phyloP scores from a whole-genome alignment of 1,139 yeast species.

The Spencermartinsiella ligniputridi region DNA sequence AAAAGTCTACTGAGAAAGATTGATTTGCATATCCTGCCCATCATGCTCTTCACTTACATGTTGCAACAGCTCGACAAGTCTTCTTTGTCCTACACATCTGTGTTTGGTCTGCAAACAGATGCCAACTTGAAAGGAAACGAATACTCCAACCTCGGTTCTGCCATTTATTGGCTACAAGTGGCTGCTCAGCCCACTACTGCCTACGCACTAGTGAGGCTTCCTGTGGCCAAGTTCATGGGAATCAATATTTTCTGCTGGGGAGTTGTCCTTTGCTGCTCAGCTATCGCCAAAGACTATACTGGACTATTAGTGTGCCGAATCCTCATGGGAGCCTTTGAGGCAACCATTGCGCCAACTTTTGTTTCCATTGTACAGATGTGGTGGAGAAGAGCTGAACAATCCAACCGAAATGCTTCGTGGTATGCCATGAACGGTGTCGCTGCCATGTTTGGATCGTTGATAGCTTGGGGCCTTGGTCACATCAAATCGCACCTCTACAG shows the following conservation, averaged over 20 bases:
- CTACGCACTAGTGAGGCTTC: slow-evolving; percentile 47
- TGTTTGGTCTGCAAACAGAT: slow-evolving; percentile 49
- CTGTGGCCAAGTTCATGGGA: slow-evolving; percentile 50
- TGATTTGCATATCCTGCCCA: slow-evolving; percentile 51
- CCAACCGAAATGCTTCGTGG: slow-evolving; percentile 36
- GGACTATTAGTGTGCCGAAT: slow-evolving; percentile 48
- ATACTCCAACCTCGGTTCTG: slow-evolving; percentile 56
- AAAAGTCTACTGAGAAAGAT: slow-evolving; percentile 45
- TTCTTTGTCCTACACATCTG: slow-evolving; percentile 56
- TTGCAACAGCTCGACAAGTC: slow-evolving; percentile 62
- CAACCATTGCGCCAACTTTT: slow-evolving; percentile 51
- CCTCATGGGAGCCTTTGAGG: slow-evolving; percentile 53
- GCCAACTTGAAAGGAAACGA: slow-evolving; percentile 36
- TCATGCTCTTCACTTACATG: slow-evolving; percentile 38
- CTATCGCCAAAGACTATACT: slow-evolving; percentile 47
- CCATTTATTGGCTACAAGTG: slow-evolving; percentile 51
- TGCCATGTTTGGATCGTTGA: slow-evolving; percentile 35
- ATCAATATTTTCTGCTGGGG: slow-evolving; percentile 49
- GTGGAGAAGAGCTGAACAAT: slow-evolving; percentile 49
- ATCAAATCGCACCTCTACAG: slow-evolving; percentile 34
- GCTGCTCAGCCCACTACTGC: slow-evolving; percentile 54
- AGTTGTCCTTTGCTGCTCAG: slow-evolving; percentile 41
- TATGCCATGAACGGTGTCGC: slow-evolving; percentile 26
- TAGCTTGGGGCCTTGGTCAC: slow-evolving; percentile 45
- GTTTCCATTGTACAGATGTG: slow-evolving; percentile 52